Conservation (phyloP, 2,329 filamentous ascomycete species). For the Venturia oleaginea region DNA sequence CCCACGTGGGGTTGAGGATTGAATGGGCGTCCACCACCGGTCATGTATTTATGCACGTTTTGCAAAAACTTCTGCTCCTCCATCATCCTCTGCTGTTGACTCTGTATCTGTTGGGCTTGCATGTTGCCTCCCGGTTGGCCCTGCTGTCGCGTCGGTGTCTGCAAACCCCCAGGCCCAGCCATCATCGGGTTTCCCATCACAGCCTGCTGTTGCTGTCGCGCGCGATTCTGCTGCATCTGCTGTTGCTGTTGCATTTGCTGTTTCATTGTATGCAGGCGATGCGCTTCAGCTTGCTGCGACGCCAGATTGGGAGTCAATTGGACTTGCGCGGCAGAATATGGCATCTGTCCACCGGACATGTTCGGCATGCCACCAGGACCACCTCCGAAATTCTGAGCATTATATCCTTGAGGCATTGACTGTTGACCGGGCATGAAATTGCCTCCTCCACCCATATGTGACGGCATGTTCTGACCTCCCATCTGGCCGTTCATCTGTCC, state of each 20-base stretch:
- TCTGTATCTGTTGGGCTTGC: conserved; percentile 10
- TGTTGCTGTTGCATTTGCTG: conserved; percentile 64
- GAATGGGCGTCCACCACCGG: conserved; percentile 59
- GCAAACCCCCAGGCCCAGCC: conserved; percentile 26
- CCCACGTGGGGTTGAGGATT: conserved; percentile 66
- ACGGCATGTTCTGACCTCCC: conserved; percentile 9
- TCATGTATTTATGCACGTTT: conserved; percentile 69
- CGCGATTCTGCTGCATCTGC: conserved; percentile 37
- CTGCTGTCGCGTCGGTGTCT: conserved; percentile 19
- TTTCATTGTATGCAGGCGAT: conserved; percentile 79
- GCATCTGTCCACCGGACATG: conserved; percentile 22
- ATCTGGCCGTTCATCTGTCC: conserved; percentile 16
- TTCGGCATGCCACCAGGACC: conserved; percentile 22
- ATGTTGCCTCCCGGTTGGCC: conserved; percentile 2
- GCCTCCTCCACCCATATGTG: conserved; percentile 25
- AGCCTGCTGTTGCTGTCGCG: conserved; percentile 25
- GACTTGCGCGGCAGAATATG: conserved; percentile 3
- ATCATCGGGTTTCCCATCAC: conserved; percentile 28
- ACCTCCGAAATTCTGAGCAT: conserved; percentile 26
- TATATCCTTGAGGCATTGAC: conserved; percentile 27
- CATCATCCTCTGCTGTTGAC: conserved; percentile 15
- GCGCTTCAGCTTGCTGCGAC: conserved; percentile 43
- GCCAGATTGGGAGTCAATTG: conserved; percentile 9
- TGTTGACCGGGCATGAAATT: conserved; percentile 22
- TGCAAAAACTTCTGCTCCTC: conserved; percentile 44